phyloP scores from a whole-genome alignment of 805 yeast genomes.

The Lipomyces japonicus region DNA sequence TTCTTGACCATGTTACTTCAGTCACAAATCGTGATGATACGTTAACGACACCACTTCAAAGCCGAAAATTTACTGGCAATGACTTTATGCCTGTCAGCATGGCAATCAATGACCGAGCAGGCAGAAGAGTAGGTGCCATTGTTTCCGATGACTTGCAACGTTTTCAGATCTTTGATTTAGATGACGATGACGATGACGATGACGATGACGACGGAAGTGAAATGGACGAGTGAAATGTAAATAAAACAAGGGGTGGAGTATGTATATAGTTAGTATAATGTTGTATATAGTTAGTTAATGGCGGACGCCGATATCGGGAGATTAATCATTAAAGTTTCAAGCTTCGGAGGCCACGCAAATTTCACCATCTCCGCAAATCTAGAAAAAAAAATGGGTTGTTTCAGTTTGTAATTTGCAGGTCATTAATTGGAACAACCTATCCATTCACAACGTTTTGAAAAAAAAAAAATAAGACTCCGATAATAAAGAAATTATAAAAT shows the following conservation, averaged over 20 bases:
- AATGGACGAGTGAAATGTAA: background rate
- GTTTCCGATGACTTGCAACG: constrained; percentile 27
- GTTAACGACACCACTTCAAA: constrained; percentile 8
- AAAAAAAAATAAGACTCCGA: background rate
- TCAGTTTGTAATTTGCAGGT: no score
- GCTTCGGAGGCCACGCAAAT: background rate
- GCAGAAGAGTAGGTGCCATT: constrained; percentile 27
- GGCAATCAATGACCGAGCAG: constrained; percentile 24
- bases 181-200: constrained; percentile 25
- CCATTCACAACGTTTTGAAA: background rate
- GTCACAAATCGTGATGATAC: no score
- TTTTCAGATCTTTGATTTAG: constrained; percentile 27
- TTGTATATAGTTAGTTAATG: no score
- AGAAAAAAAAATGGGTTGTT: no score
- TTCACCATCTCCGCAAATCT: background rate
- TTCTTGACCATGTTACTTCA: no score
- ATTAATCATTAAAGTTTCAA: background rate
- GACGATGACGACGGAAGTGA: constrained; percentile 18
- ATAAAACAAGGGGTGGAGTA: background rate
- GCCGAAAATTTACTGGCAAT: constrained; percentile 6
- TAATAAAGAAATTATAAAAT: constrained; percentile 3
- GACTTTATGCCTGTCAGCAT: constrained; percentile 20
- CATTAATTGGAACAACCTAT: background rate
- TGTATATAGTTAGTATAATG: background rate
- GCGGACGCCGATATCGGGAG: background rate